Base-by-base conservation (phyloP, 306 rosid species). In the Pueraria montana region DNA sequence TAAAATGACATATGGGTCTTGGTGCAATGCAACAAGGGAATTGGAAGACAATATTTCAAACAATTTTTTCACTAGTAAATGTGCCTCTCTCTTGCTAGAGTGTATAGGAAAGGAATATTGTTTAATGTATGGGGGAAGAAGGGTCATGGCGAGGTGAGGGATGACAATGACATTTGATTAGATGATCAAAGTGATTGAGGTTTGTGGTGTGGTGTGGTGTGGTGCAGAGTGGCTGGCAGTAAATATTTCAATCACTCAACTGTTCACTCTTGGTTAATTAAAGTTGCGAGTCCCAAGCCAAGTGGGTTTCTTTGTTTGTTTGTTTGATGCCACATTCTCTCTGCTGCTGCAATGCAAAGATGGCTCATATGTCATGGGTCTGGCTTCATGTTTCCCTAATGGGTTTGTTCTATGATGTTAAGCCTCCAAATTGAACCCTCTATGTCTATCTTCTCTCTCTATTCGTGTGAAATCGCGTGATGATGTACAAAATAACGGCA, bases 361-460 rank as follows among this genome's bases (percentile, higher is more conserved):
- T 62, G 42, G n/a, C 38, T 26, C 11, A 21, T 48, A 55, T 62
- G 68, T 62, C 70, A 64, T 26, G 34, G 45, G 13, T 64, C 70
- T 64, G 70, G 23, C 23, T 32, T 64, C 24, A 62, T 32, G 23
- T 45, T 82, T 42, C 77, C 81, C 34, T 75, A 82, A 68, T 66
- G 77, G 85, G 85, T 64, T 66, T 53, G 81, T 82, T 82, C 85
- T 66, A 74, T 74, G 81, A 64, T 65, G 40, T 64, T 52, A 40
- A 52, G 58, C 74, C 74, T 62, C 65, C 74, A 73, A 34, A 62
- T 63, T 72, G 16, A 18, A 62, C 12, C 18, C 64, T 46, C 64
- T 30, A 30, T 30, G 4, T 30, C 21, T n/a, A 32, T 8, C 68
- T 23, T 16, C 18, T 58, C 50, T 13, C 68, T 40, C 34, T 74